Percentiles rank a stretch among this genome's conserved stretches.
Evolutionary conservation across 805 yeast genomes (phyloP).

Genomic region (Ogataea pini): DNA sequence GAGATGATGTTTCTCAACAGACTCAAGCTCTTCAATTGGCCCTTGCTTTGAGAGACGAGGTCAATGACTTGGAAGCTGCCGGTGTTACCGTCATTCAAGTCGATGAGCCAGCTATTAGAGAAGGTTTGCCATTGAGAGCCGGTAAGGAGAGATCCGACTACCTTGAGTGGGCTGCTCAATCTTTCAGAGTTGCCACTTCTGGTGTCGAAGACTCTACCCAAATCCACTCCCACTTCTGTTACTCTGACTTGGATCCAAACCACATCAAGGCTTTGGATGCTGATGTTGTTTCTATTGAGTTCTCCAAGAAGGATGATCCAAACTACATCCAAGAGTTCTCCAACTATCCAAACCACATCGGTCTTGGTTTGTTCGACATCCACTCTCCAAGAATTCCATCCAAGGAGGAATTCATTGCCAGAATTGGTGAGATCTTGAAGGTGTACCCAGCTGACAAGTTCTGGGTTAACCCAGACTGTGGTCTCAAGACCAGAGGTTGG

Average conservation of each 20-base stretch:
- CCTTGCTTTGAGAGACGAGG: conserved; percentile 98
- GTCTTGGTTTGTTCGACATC: conserved; percentile 98
- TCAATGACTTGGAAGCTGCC: conserved; percentile 95
- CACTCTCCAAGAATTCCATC: conserved; percentile 99
- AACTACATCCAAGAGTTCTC: conserved; percentile 97
- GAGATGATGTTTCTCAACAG: conserved; percentile 93
- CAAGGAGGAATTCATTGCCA: conserved; percentile 90
- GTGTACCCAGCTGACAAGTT: conserved; percentile 97
- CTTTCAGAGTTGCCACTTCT: conserved; percentile 98
- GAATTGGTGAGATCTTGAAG: conserved; percentile 92
- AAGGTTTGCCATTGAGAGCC: conserved; percentile 98
- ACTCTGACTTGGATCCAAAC: conserved; percentile 99
- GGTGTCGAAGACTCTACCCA: conserved; percentile 95
- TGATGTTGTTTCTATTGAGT: conserved; percentile 98
- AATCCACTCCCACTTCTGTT: conserved; percentile 99
- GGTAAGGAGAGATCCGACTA: conserved; percentile 96
- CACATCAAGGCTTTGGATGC: conserved; percentile 99
- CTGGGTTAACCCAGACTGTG: conserved; percentile 99
- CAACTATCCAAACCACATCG: conserved; percentile 99
- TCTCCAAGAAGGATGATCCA: conserved; percentile 99
- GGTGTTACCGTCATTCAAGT: conserved; percentile 98
- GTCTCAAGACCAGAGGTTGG: conserved; percentile 99
- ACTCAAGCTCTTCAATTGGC: conserved; percentile 96
- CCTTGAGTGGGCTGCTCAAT: conserved; percentile 98
- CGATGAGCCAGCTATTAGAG: conserved; percentile 99